A percentile compares a stretch with the other conserved stretches of the same genome.
Conservation (phyloP, 345 rosid species). For the Iberis pinnata region DNA sequence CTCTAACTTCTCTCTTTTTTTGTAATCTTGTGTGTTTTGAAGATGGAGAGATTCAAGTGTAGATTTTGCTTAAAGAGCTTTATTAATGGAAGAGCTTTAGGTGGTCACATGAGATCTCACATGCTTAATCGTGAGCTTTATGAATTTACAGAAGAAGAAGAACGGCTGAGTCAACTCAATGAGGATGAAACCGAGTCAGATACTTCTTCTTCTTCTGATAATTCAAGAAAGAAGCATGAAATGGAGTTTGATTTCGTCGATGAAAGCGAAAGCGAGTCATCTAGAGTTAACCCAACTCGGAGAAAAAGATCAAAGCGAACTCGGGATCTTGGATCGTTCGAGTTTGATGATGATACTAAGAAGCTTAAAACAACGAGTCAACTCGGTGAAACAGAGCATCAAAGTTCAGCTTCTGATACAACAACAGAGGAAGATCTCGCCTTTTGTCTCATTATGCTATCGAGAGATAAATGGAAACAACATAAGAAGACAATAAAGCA, state of each 20-base stretch:
- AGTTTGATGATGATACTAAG: slow-evolving; percentile 26
- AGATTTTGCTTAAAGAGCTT: slow-evolving; percentile 64
- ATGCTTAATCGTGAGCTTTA: slow-evolving; percentile 30
- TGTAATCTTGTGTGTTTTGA: neutral
- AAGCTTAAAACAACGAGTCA: slow-evolving; percentile 19
- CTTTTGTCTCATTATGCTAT: slow-evolving; percentile 88
- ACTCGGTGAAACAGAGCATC: slow-evolving; percentile 50
- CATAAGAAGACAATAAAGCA: slow-evolving; percentile 21
- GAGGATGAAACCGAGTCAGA: slow-evolving; percentile 32
- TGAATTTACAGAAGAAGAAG: slow-evolving; percentile 16
- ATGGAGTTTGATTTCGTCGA: slow-evolving; percentile 48
- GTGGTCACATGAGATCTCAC: slow-evolving; percentile 90
- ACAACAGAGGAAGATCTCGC: slow-evolving; percentile 88
- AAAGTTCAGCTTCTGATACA: slow-evolving; percentile 70
- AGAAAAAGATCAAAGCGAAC: slow-evolving; percentile 62
- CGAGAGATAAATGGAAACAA: slow-evolving; percentile 69
- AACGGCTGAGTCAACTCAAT: slow-evolving; percentile 25
- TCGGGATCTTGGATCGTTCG: slow-evolving; percentile 32
- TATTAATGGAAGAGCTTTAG: slow-evolving; percentile 68
- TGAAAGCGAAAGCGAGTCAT: slow-evolving; percentile 85
- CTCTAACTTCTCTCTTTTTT: slow-evolving; percentile 25
- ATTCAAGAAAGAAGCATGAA: too few species aligned
- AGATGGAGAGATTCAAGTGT: slow-evolving; percentile 74
- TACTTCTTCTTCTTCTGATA: slow-evolving; percentile 35
- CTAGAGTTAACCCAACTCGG: slow-evolving; percentile 47